A percentile compares a stretch with the other conserved stretches of the same genome.
Conservation (phyloP, 2,329 filamentous ascomycete genomes). For the Tolypocladium amazonense region DNA sequence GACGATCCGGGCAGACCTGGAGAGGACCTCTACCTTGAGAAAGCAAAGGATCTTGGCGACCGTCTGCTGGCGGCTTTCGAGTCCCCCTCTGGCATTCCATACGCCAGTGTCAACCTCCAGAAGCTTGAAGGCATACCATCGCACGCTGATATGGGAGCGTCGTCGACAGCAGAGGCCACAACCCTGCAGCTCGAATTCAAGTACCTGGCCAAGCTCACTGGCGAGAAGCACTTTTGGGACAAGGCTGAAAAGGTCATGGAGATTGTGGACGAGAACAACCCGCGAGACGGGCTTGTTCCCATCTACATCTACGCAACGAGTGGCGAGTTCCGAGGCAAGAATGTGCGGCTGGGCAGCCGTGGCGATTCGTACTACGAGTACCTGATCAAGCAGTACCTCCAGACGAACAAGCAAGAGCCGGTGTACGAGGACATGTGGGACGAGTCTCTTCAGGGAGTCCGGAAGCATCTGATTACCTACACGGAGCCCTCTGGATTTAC, state of each 20-base stretch:
- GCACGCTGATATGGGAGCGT: slow-evolving; percentile 76
- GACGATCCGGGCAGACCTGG: slow-evolving; percentile 63
- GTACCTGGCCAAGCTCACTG: slow-evolving; percentile 88
- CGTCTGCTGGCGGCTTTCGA: slow-evolving; percentile 82
- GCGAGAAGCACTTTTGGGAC: slow-evolving; percentile 87
- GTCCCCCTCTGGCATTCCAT: slow-evolving; percentile 76
- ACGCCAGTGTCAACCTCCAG: slow-evolving; percentile 79
- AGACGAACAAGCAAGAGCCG: slow-evolving; percentile 77
- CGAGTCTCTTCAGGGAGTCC: slow-evolving; percentile 71
- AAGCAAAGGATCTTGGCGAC: slow-evolving; percentile 86
- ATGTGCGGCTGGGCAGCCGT: slow-evolving; percentile 85
- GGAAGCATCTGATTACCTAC: slow-evolving; percentile 88
- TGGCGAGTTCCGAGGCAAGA: slow-evolving; percentile 70
- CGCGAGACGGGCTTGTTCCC: slow-evolving; percentile 73
- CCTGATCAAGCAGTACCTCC: slow-evolving; percentile 94
- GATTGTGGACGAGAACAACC: slow-evolving; percentile 73
- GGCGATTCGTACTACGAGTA: slow-evolving; percentile 99
- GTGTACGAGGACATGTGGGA: slow-evolving; percentile 92
- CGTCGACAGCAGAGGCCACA: slow-evolving; percentile 87
- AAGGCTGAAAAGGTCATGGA: slow-evolving; percentile 86
- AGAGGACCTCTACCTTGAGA: slow-evolving; percentile 91
- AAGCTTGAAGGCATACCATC: slow-evolving; percentile 67
- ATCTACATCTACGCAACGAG: slow-evolving; percentile 78
- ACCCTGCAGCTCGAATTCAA: slow-evolving; percentile 94
- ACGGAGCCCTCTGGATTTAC: slow-evolving; percentile 71